phyloP scores from a whole-genome alignment of 2,329 filamentous ascomycete species.

The Byssoonygena ceratinophila region DNA sequence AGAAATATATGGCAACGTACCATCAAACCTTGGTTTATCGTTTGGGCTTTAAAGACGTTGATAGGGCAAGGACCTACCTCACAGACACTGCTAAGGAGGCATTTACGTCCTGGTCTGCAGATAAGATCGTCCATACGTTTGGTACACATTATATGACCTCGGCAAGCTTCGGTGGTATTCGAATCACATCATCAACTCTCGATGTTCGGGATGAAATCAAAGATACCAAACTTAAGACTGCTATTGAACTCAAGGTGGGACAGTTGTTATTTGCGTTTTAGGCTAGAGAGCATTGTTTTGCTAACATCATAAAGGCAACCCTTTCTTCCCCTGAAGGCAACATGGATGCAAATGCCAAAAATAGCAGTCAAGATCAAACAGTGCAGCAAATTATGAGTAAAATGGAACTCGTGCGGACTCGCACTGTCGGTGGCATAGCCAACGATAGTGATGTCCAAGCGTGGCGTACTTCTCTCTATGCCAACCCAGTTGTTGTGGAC shows the following conservation, averaged over 20 bases:
- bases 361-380: slow-evolving; percentile 1
- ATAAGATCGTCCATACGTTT: slow-evolving; percentile 8
- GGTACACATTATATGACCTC: slow-evolving; percentile 9
- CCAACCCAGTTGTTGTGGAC: slow-evolving; percentile 7
- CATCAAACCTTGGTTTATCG: slow-evolving; percentile 6
- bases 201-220: slow-evolving; percentile 9
- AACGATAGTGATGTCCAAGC: slow-evolving; percentile 4
- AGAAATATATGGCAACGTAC: slow-evolving; percentile 9
- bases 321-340: neutral
- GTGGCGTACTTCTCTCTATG: slow-evolving; percentile 6
- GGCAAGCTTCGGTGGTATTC: slow-evolving; percentile 8
- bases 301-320: neutral
- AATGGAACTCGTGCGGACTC: slow-evolving; percentile 7
- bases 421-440: slow-evolving; percentile 2
- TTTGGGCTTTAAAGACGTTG: slow-evolving; percentile 3
- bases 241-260: slow-evolving; percentile 4
- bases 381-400: slow-evolving; percentile 6
- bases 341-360: neutral
- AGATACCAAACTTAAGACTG: slow-evolving; percentile 8
- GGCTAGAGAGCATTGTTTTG: neutral
- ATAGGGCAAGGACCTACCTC: neutral
- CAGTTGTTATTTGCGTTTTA: neutral
- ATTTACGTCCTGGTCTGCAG: slow-evolving; percentile 4
- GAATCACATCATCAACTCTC: slow-evolving; percentile 4
- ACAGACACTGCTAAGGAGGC: slow-evolving; percentile 7